Percentiles rank a stretch among this genome's conserved stretches.
phyloP scores from a whole-genome alignment of 2,329 filamentous ascomycete genomes.

The Calonectria pseudoreteaudii region DNA sequence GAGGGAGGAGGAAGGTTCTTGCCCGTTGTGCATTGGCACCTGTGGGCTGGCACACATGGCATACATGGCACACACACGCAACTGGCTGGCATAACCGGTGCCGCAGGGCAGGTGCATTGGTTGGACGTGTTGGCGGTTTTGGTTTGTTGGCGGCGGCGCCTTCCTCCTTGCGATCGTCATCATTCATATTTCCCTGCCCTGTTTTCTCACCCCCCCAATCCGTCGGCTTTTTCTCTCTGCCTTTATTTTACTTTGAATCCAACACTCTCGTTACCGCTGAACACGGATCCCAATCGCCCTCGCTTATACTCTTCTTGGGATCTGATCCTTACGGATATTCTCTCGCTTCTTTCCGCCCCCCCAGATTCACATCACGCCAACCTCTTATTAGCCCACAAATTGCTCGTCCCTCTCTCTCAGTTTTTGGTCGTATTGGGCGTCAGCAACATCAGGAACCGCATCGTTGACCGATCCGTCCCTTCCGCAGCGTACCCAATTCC shows the following conservation, averaged over 20 bases:
- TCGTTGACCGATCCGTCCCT: constrained; percentile 42
- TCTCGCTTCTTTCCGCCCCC: constrained; percentile 16
- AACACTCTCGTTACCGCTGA: constrained; percentile 1
- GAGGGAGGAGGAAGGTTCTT: constrained; percentile 2
- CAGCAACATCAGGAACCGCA: constrained; percentile 23
- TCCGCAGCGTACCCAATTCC: neutral
- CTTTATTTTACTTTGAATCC: neutral
- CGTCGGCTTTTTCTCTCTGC: constrained; percentile 16
- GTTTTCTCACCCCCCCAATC: constrained; percentile 5
- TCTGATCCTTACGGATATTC: constrained; percentile 6
- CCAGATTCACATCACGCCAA: constrained; percentile 4
- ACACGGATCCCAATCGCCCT: constrained; percentile 7
- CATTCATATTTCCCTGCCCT: constrained; percentile 28
- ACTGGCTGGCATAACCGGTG: neutral
- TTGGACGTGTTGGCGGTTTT: neutral
- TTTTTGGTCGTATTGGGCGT: neutral
- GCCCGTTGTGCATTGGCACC: constrained; percentile 9
- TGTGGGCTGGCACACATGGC: constrained; percentile 2
- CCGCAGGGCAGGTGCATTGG: constrained; percentile 11
- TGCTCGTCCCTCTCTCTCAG: neutral
- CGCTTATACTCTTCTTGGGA: constrained; percentile 15
- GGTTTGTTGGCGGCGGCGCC: constrained; percentile 13
- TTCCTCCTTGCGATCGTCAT: constrained; percentile 43
- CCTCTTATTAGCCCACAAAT: neutral
- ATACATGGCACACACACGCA: neutral